Conservation (phyloP, 257 asterid genomes). For the Marsdenia floribunda region DNA sequence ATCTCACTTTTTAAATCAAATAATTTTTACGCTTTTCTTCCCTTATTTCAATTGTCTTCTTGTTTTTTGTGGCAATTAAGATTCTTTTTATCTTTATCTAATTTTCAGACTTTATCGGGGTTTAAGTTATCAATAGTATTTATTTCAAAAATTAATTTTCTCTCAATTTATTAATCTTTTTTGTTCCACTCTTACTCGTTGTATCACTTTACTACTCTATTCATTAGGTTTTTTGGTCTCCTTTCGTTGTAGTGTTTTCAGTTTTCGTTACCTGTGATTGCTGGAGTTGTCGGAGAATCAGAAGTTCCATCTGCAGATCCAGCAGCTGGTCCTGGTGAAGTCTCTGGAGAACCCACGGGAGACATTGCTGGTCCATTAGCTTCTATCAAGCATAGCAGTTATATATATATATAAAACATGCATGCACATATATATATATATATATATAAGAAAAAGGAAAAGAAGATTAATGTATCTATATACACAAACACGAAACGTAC, state of each 20-base stretch:
- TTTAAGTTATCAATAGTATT: too few species aligned
- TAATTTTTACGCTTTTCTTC: too few species aligned
- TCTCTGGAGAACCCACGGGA: slow-evolving; percentile 57
- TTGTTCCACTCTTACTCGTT: too few species aligned
- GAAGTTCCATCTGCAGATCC: slow-evolving; percentile 30
- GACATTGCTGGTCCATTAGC: slow-evolving; percentile 61
- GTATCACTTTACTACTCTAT: too few species aligned
- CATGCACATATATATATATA: neutral
- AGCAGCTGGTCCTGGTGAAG: slow-evolving; percentile 41
- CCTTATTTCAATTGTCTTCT: too few species aligned
- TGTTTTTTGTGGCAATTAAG: too few species aligned
- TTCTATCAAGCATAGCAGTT: slow-evolving; percentile 24
- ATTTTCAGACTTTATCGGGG: too few species aligned
- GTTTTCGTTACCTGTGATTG: slow-evolving; percentile 36
- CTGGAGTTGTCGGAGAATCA: slow-evolving; percentile 28
- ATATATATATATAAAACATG: neutral
- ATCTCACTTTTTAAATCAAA: too few species aligned
- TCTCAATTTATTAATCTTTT: too few species aligned
- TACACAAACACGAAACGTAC: slow-evolving; percentile 22
- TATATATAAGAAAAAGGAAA: neutral
- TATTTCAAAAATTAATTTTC: too few species aligned
- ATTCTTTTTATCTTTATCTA: too few species aligned
- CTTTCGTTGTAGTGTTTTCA: neutral
- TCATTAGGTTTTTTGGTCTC: too few species aligned
- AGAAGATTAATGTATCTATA: neutral